Evolutionary conservation across 768 basidiomycete species (phyloP).

Genomic region (Lentinula raphanica): DNA sequence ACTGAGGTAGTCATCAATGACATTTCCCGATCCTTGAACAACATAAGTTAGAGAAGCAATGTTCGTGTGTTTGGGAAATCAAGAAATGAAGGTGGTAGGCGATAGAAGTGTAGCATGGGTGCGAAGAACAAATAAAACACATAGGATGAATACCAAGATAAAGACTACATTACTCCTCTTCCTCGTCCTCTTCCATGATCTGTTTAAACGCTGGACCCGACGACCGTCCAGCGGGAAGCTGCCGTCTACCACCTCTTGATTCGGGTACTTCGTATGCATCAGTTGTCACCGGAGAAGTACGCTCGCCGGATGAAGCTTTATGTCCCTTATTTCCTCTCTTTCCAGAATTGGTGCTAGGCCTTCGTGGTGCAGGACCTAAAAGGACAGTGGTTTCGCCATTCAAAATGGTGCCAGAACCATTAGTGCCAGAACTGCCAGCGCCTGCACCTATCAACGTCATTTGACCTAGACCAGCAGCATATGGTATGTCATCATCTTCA

Average conservation of each 20-base stretch:
- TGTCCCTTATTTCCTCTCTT: constrained; percentile 29
- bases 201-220: constrained; percentile 66
- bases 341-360: constrained; percentile 27
- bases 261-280: constrained; percentile 51
- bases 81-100: too few species aligned
- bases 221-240: constrained; percentile 56
- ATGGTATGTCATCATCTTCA: constrained; percentile 75
- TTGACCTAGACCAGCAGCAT: constrained; percentile 79
- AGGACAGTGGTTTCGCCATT: constrained; percentile 35
- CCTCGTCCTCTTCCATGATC: constrained; percentile 86
- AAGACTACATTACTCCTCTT: constrained; percentile 37
- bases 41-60: too few species aligned
- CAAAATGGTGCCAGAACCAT: neutral
- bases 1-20: too few species aligned
- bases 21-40: too few species aligned
- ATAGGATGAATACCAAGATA: constrained; percentile 6
- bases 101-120: neutral
- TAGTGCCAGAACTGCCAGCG: constrained; percentile 7
- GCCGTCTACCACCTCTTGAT: constrained; percentile 53
- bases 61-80: too few species aligned
- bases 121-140: constrained; percentile 8
- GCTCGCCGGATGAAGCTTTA: constrained; percentile 48
- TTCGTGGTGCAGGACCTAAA: constrained; percentile 49
- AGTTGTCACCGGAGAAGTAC: constrained; percentile 53
- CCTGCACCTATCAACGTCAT: constrained; percentile 29